Percentiles rank a stretch among this genome's conserved stretches.
Evolutionary conservation across 139 green algal species (phyloP).

Genomic region (Asterochloris erici): DNA sequence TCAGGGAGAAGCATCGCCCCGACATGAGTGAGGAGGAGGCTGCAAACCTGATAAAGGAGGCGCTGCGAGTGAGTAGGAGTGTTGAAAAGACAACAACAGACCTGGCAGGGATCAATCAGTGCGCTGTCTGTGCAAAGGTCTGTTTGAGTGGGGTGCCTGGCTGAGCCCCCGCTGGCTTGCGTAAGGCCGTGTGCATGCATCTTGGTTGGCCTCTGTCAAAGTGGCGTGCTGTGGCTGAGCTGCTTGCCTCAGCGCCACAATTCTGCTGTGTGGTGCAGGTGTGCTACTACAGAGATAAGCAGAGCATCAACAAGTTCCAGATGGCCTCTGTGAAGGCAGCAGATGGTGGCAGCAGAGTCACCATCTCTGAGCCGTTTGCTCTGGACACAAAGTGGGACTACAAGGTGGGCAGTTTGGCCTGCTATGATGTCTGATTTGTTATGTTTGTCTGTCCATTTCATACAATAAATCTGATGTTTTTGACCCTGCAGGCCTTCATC

Average conservation of each 20-base stretch:
- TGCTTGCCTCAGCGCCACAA: neutral
- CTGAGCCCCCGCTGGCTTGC: too few relatives aligned
- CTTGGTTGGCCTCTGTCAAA: too few relatives aligned
- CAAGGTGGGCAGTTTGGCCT: slow-evolving; percentile 35
- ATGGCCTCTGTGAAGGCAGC: slow-evolving; percentile 74
- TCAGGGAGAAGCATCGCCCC: slow-evolving; percentile 79
- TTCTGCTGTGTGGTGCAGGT: slow-evolving; percentile 36
- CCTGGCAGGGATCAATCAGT: too few relatives aligned
- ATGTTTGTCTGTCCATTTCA: neutral
- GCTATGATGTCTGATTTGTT: neutral
- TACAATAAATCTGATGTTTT: neutral
- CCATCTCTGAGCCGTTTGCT: slow-evolving; percentile 86
- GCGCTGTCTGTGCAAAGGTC: too few relatives aligned
- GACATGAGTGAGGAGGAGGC: slow-evolving; percentile 93
- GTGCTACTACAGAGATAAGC: slow-evolving; percentile 97
- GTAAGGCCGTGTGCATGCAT: too few relatives aligned
- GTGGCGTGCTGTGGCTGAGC: neutral
- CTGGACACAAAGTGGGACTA: slow-evolving; percentile 89
- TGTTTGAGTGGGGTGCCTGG: too few relatives aligned
- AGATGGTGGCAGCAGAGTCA: slow-evolving; percentile 44
- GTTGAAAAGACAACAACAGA: too few relatives aligned
- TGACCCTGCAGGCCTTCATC: slow-evolving; percentile 5
- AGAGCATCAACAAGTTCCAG: slow-evolving; percentile 92
- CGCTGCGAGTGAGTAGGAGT: slow-evolving; percentile 50
- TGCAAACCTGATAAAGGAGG: slow-evolving; percentile 76